phyloP scores from a whole-genome alignment of 805 yeast species.

The Teunomyces aglyptinius region DNA sequence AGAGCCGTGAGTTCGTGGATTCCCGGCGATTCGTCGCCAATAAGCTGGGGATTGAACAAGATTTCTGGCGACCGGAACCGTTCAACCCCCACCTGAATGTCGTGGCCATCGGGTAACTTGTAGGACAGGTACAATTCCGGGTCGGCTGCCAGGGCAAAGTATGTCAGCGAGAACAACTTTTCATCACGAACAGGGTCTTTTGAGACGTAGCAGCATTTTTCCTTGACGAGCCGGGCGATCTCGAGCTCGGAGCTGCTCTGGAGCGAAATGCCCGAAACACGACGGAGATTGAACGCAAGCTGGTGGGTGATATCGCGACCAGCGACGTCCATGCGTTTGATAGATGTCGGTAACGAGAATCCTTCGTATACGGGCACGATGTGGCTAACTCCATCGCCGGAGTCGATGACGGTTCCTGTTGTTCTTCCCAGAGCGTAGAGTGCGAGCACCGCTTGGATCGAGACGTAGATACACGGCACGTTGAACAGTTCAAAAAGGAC shows the following conservation, averaged over 20 bases:
- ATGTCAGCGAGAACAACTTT: conserved; percentile 33
- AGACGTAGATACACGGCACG: conserved; percentile 71
- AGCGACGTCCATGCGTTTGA: conserved; percentile 74
- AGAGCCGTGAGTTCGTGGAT: conserved; percentile 62
- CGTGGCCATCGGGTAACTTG: conserved; percentile 83
- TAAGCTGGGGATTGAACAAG: conserved; percentile 73
- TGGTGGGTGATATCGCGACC: conserved; percentile 84
- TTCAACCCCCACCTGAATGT: conserved; percentile 61
- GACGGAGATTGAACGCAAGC: conserved; percentile 65
- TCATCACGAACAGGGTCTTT: conserved; percentile 58
- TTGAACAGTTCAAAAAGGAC: conserved; percentile 69
- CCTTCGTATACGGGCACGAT: conserved; percentile 91
- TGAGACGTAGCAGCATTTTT: conserved; percentile 66
- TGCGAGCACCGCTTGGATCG: conserved; percentile 76
- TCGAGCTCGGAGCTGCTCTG: conserved; percentile 78
- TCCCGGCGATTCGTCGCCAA: conserved; percentile 74
- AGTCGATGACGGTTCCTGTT: conserved; percentile 84
- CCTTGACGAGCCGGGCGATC: conserved; percentile 75
- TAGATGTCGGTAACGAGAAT: conserved; percentile 69
- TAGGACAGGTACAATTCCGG: conserved; percentile 38
- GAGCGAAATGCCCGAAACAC: conserved; percentile 58
- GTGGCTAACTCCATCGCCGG: conserved; percentile 92
- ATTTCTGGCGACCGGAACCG: conserved; percentile 75
- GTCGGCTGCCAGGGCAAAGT: conserved; percentile 13
- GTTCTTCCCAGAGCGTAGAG: conserved; percentile 88